These are phyloP conservation scores for Trifolium subterraneum DNA, from an alignment of 306 rosid species.

Conservation along the genomic window DNA sequence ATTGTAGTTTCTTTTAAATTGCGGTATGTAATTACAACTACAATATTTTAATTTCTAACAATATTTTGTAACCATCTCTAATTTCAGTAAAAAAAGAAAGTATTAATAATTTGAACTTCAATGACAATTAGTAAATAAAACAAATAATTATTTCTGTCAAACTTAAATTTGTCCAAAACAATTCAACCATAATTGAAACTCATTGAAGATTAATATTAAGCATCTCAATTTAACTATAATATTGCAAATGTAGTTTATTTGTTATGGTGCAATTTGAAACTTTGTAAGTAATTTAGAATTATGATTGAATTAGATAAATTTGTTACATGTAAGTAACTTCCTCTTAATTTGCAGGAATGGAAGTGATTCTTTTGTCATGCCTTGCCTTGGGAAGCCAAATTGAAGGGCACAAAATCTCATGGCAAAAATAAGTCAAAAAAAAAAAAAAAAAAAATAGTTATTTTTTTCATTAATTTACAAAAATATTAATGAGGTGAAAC, in stretches of 20 bases:
- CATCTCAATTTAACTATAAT: background rate
- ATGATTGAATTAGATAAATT: background rate
- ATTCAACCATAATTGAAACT: no score
- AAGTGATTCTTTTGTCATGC: background rate
- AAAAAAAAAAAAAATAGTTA: no score
- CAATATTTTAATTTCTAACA: no score
- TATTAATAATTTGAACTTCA: no score
- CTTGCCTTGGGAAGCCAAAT: constrained; percentile 25
- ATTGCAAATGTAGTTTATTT: background rate
- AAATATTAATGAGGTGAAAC: no score
- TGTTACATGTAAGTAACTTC: constrained; percentile 1
- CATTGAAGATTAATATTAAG: background rate
- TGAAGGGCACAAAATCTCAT: constrained; percentile 23
- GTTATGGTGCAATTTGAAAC: background rate
- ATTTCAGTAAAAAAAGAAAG: no score
- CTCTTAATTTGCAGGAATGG: background rate
- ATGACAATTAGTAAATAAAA: no score
- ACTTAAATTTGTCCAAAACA: no score
- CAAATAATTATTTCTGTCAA: no score
- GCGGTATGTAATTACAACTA: no score
- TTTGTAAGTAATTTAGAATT: background rate
- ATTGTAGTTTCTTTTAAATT: no score
- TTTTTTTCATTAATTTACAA: background rate
- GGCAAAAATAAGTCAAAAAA: background rate
- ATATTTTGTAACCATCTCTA: no score